Base-by-base conservation (phyloP, 345 rosid genomes). In the Reutealis trisperma region DNA sequence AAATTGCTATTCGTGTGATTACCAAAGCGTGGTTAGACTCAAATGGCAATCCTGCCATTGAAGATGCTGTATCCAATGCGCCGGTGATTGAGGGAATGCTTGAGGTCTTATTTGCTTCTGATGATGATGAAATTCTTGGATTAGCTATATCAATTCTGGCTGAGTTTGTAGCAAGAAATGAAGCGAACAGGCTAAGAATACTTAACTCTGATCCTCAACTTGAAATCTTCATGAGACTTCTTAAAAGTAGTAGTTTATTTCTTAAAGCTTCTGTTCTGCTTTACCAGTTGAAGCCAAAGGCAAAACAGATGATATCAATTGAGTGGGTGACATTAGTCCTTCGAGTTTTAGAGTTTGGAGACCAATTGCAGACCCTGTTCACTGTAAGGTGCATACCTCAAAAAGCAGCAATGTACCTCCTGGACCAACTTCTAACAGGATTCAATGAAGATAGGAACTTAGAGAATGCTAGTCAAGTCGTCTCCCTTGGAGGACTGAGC, bases 301-400 rank as follows among this genome's bases (percentile, higher is more conserved):
- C 94, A 21, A 90, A 89, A 44, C 91, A 89, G 79, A 88, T 89
- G 92, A 84, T 86, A 75, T 88, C 92, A 1, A 61, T 77, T 0
- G 91, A 86, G 49, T 90, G 91, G 91, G 79, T 90, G 32, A 84
- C 89, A n/a, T 52, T 90, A 37, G 69, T 80, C 37, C 94, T 90
- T 51, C 72, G 94, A 73, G 88, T 90, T 63, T 71, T 90, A 19
- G 94, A 90, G 60, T 89, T 90, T 8, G 92, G 91, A 15, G 88
- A 84, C 42, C 91, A 86, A 64, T 24, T 77, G 71, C 94, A 89
- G 86, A 88, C 86, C 70, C 84, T 90, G 52, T 89, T 90, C 77
- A 85, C 82, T 0, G 85, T 90, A 0, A 73, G 73, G 55, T 89
- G 91, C 62, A 78, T 74, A 15, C 88, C 92, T 75, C 85, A 77